Conservation (phyloP, 768 basidiomycete species). For the Rhodotorula graminis region DNA sequence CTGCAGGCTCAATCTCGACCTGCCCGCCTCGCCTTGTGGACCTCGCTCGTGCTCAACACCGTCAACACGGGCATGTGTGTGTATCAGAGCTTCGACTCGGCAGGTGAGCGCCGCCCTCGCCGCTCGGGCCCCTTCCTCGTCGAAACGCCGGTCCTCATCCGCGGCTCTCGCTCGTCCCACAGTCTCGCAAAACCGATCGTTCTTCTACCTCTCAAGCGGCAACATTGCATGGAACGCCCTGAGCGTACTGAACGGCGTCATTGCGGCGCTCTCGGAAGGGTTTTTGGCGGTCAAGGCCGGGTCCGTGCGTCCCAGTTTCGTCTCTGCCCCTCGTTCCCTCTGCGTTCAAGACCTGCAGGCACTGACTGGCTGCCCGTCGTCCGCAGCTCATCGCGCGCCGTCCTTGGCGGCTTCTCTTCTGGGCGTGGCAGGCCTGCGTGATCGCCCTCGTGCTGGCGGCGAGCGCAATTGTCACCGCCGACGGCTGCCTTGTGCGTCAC, state of each 20-base stretch:
- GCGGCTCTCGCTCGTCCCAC: neutral
- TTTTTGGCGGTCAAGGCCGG: conserved; percentile 4
- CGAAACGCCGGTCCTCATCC: no score
- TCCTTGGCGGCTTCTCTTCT: neutral
- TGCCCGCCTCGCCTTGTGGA: neutral
- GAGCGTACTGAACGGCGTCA: neutral
- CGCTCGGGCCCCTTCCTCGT: neutral
- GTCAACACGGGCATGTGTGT: conserved; percentile 6
- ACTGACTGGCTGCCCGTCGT: neutral
- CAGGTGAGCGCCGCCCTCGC: neutral
- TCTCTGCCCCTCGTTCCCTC: no score
- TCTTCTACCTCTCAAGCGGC: neutral
- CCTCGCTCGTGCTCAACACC: neutral
- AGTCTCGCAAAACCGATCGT: conserved; percentile 3
- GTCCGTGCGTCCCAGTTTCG: neutral
- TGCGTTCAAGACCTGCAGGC: neutral
- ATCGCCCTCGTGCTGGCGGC: conserved; percentile 7
- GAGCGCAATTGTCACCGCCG: neutral
- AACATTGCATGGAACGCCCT: conserved; percentile 1
- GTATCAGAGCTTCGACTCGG: conserved; percentile 1
- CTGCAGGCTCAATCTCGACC: neutral
- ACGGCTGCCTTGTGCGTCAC: neutral
- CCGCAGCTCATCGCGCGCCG: conserved; percentile 3
- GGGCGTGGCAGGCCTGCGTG: neutral
- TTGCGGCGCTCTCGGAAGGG: neutral